A percentile compares a stretch with the other conserved stretches of the same genome.
Conservation (phyloP, 768 basidiomycete genomes). For the Hysterangium stoloniferum region DNA sequence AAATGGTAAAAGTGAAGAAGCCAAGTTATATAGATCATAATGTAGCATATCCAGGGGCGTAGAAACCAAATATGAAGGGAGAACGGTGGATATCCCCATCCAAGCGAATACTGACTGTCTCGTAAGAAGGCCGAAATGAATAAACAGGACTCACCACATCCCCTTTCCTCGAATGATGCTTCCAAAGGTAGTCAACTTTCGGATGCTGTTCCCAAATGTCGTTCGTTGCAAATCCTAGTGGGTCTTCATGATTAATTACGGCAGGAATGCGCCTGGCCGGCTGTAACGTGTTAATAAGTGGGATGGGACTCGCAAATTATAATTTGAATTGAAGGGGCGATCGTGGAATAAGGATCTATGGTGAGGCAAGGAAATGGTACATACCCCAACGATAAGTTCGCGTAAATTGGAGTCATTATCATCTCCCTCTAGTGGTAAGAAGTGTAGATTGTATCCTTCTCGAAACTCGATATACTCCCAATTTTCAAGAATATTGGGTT, state of each 20-base stretch:
- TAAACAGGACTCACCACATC: not conserved
- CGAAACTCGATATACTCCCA: slow-evolving; percentile 12
- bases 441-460: slow-evolving; percentile 3
- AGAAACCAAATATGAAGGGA: too few species aligned
- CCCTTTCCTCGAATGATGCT: not conserved
- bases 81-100: too few species aligned
- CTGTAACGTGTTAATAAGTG: too few species aligned
- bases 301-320: too few species aligned
- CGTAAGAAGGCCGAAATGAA: not conserved
- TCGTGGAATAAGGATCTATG: too few species aligned
- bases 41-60: too few species aligned
- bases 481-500: slow-evolving; percentile 2
- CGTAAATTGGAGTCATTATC: not conserved
- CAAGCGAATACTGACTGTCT: not conserved
- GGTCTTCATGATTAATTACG: not conserved
- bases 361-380: too few species aligned
- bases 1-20: too few species aligned
- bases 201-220: not conserved
- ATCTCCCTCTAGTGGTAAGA: slow-evolving; percentile 7
- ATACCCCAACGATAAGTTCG: slow-evolving; percentile 19
- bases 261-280: slow-evolving; percentile 18
- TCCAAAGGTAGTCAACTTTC: not conserved
- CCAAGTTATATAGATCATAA: too few species aligned
- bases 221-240: not conserved
- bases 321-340: too few species aligned